Evolutionary conservation across 768 basidiomycete genomes (phyloP).

Genomic region (Chalciporus piperatus): DNA sequence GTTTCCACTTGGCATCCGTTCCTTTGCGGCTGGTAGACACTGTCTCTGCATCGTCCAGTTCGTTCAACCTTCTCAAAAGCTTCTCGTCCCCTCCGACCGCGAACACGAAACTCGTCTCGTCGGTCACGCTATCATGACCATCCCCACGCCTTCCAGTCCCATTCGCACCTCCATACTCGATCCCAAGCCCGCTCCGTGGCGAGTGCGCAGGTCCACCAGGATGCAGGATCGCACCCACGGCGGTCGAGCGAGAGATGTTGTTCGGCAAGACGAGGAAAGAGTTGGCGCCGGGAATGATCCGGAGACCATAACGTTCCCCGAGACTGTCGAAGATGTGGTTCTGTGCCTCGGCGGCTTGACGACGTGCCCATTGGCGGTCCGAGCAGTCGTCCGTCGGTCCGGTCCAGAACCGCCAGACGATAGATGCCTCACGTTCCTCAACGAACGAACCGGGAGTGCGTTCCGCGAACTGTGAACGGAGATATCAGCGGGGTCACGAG

Average conservation of each 20-base stretch:
- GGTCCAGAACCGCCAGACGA: slow-evolving; percentile 87
- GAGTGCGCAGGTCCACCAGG: slow-evolving; percentile 51
- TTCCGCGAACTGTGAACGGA: slow-evolving; percentile 66
- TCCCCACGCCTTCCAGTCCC: neutral
- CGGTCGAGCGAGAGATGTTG: slow-evolving; percentile 80
- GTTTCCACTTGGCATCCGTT: slow-evolving; percentile 77
- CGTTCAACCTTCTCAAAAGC: slow-evolving; percentile 69
- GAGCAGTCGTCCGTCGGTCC: slow-evolving; percentile 43
- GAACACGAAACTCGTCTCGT: slow-evolving; percentile 57
- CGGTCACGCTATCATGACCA: slow-evolving; percentile 27
- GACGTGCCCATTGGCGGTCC: slow-evolving; percentile 76
- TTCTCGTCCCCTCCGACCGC: slow-evolving; percentile 77
- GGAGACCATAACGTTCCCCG: slow-evolving; percentile 77
- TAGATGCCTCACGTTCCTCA: slow-evolving; percentile 77
- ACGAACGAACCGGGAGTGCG: slow-evolving; percentile 84
- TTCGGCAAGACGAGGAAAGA: slow-evolving; percentile 81
- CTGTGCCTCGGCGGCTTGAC: slow-evolving; percentile 88
- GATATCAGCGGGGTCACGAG: neutral
- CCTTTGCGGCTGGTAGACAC: slow-evolving; percentile 67
- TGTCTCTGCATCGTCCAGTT: slow-evolving; percentile 70
- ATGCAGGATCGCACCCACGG: slow-evolving; percentile 75
- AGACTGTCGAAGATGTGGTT: slow-evolving; percentile 90
- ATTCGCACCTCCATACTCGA: slow-evolving; percentile 15
- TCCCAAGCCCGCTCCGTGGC: slow-evolving; percentile 31
- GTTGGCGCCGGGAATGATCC: slow-evolving; percentile 78